Evolutionary conservation across 208 protist genomes (phyloP), one percentile per base, ranked within the genome.

Genomic region (Angomonas ambiguus): DNA sequence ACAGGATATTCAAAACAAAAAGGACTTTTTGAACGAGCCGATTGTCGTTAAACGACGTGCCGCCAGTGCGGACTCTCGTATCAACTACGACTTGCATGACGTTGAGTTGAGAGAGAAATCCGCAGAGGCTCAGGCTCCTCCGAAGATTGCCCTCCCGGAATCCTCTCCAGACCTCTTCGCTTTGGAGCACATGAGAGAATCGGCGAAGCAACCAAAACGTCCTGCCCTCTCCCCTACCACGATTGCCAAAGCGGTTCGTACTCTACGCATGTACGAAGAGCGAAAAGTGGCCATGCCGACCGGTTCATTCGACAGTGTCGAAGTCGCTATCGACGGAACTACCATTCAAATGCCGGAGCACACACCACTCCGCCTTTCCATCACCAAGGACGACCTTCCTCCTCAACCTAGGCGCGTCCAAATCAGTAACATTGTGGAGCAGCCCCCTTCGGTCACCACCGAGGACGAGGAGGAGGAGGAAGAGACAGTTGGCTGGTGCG

Each of bases 81-180:
- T 76, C 13, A 60, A 62, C 6, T 34, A 76, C 24, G 65, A 60
- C 24, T 2, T 11, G 31, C 34, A 63, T 11, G 10, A 22, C n/a
- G 48, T 27, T 1, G 25, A 6, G 24, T 2, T 13, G 1, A 1
- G 20, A 5, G 8, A 31, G 13, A 63, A 60, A 49, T 51, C 67
- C 30, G 58, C 4, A 28, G 57, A 24, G 2, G 28, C 38, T 6
- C n/a, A 56, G 41, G 28, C 31, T 10, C 38, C 35, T n/a, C 34
- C 65, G 34, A 66, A 72, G 38, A 60, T 71, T 41, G 51, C 13
- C 6, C 67, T 87, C 31, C 67, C 61, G 8, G 68, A 80, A 27
- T 85, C 80, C 13, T 71, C 73, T 31, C 67, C 77, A 6, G 80
- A 87, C 34, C 62, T 87, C 5, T 53, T 87, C 27, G 75, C 78